Base-by-base conservation (phyloP, 192 early-diverging fungal species). In the Podila epigama region DNA sequence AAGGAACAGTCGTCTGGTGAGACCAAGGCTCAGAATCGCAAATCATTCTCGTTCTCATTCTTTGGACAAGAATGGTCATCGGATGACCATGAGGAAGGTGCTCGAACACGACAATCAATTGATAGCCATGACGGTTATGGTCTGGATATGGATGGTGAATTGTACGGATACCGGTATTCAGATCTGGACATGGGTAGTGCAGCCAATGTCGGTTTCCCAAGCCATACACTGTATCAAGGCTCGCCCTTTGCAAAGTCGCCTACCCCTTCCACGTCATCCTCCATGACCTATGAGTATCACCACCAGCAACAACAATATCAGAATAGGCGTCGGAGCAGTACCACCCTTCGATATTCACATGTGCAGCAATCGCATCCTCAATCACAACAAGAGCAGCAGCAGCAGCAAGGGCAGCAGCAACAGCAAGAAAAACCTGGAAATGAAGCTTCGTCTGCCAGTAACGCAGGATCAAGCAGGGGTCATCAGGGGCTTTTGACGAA, bases 41-140 rank as follows among this genome's bases (percentile, higher is more conserved):
- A 39, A 56, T 77, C 73, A 11, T 77, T 77, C 50, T 35, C 61
- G 0, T 68, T 77, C 40, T 51, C 73, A 13, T 68, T 77, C 61
- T 77, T 77, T 64, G 61, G 73, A 8, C 16, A 41, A 8, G 51
- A 35, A 9, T 33, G 51, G 5, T 55, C 57, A 25, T 50, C 64
- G 0, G 58, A 56, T 15, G 51, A 61, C 48, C 35, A 32, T 18
- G 40, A 61, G 18, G 27, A 8, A 33, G 37, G 11, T 3, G 37
- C 15, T 31, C 29, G 11, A 42, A 41, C 16, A 4, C 37, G 50
- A 6, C 53, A 22, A 32, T 22, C 34, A 22, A 60, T 12, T 15
- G 40, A 10, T n/a, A 56, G 31, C 41, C 60, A 68, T 32, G 65
- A 75, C 12, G 65, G 61, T 32, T 29, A 61, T 13, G 58, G 40